These are phyloP conservation scores for Fusarium multiceps DNA, from an alignment of 2,329 filamentous ascomycete species.

Conservation along the genomic window DNA sequence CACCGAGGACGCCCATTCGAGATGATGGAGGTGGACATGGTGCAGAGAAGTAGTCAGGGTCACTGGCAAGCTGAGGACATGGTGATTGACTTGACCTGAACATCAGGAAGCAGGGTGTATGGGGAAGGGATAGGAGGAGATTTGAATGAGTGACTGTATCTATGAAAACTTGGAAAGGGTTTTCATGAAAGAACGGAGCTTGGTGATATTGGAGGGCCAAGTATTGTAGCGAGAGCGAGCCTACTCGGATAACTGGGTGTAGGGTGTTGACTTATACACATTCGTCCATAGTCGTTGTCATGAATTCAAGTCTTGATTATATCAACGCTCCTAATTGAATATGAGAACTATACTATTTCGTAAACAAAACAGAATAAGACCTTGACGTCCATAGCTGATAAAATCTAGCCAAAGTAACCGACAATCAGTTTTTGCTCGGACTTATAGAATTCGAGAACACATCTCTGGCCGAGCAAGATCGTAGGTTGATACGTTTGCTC, in stretches of 20 bases:
- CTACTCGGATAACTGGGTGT: neutral
- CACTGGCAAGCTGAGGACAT: constrained; percentile 9
- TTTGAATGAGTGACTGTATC: neutral
- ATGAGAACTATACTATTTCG: neutral
- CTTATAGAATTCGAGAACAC: neutral
- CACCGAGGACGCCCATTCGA: constrained; percentile 25
- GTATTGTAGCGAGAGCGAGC: constrained; percentile 5
- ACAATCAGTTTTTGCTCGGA: neutral
- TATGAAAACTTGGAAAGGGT: constrained; percentile 11
- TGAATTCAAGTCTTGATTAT: constrained; percentile 7
- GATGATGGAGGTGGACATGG: constrained; percentile 41
- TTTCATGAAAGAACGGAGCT: neutral
- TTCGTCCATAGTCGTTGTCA: constrained; percentile 20
- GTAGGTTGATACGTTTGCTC: neutral
- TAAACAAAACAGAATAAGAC: neutral
- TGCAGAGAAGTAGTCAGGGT: constrained; percentile 7
- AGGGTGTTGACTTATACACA: neutral
- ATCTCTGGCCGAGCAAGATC: neutral
- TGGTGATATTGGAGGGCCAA: neutral
- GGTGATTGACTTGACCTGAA: constrained; percentile 41
- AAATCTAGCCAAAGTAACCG: neutral
- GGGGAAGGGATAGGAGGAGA: neutral
- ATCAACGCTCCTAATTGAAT: neutral
- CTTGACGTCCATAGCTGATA: neutral
- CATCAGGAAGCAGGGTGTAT: neutral